These are phyloP conservation scores for Kwoniella sp. DNA, from an alignment of 768 basidiomycete species.

Conservation along the genomic window DNA sequence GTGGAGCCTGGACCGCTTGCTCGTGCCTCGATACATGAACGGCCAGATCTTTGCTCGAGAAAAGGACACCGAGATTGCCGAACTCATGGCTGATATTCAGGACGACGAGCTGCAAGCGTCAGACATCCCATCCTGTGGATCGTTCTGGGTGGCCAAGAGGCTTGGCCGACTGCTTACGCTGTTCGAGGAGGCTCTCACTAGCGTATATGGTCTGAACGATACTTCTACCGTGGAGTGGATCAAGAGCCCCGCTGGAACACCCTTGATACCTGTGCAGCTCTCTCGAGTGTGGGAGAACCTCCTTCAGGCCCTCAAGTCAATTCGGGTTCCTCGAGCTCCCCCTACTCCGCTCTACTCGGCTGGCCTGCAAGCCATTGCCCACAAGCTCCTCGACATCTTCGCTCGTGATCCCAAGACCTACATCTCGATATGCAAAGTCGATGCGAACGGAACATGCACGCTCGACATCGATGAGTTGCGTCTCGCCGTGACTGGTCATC, in stretches of 20 bases:
- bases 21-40: slow-evolving; percentile 30
- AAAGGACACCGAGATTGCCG: slow-evolving; percentile 13
- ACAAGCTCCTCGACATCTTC: slow-evolving; percentile 28
- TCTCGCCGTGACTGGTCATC: slow-evolving; percentile 7
- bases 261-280: slow-evolving; percentile 21
- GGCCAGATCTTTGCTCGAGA: slow-evolving; percentile 28
- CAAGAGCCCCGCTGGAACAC: neutral
- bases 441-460: slow-evolving; percentile 6
- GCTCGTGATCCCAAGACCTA: slow-evolving; percentile 30
- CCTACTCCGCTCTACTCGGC: slow-evolving; percentile 15
- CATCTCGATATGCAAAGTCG: slow-evolving; percentile 22
- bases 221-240: slow-evolving; percentile 10
- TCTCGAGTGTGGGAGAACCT: slow-evolving; percentile 31
- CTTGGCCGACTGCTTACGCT: slow-evolving; percentile 22
- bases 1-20: slow-evolving; percentile 36
- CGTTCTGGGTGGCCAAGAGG: slow-evolving; percentile 24
- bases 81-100: slow-evolving; percentile 22
- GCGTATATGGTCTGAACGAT: slow-evolving; percentile 24
- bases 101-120: slow-evolving; percentile 19
- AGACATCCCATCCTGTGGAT: slow-evolving; percentile 40
- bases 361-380: slow-evolving; percentile 22
- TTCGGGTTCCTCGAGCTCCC: neutral
- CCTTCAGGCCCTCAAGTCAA: slow-evolving; percentile 19
- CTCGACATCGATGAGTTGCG: slow-evolving; percentile 9
- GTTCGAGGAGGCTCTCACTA: slow-evolving; percentile 26